A percentile compares a stretch with the other conserved stretches of the same genome.
Conservation (phyloP, 345 rosid genomes). For the Pistacia vera region DNA sequence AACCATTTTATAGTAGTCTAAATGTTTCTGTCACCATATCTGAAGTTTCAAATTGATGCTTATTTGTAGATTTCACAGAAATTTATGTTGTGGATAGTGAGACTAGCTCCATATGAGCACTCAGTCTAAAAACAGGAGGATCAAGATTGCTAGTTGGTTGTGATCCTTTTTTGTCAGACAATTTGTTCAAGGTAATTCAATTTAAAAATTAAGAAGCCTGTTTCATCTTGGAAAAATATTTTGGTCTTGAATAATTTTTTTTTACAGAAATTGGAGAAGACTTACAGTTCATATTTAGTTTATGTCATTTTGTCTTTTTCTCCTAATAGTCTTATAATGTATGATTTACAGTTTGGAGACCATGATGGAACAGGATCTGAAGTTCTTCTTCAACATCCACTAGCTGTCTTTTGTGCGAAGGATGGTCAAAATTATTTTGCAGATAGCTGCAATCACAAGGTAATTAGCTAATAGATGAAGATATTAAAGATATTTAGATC, state of each 20-base stretch:
- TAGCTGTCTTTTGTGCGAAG: slow-evolving; percentile 74
- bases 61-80: slow-evolving; percentile 58
- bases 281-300: neutral
- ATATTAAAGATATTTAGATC: neutral
- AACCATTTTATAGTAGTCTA: neutral
- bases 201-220: neutral
- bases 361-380: slow-evolving; percentile 87
- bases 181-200: slow-evolving; percentile 73
- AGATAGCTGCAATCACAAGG: slow-evolving; percentile 98
- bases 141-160: slow-evolving; percentile 89
- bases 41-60: slow-evolving; percentile 12
- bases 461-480: slow-evolving; percentile 11
- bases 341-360: slow-evolving; percentile 78
- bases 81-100: slow-evolving; percentile 90
- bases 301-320: neutral
- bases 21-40: neutral
- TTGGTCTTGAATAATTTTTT: neutral
- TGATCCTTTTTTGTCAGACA: slow-evolving; percentile 76
- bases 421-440: slow-evolving; percentile 79
- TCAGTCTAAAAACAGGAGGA: slow-evolving; percentile 85
- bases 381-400: slow-evolving; percentile 91
- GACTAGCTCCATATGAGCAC: slow-evolving; percentile 90
- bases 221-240: slow-evolving; percentile 6
- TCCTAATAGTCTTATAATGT: neutral
- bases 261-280: neutral